These are phyloP conservation scores for Trichoderma cornu-damae DNA, from an alignment of 2,329 filamentous ascomycete genomes.

Conservation along the genomic window DNA sequence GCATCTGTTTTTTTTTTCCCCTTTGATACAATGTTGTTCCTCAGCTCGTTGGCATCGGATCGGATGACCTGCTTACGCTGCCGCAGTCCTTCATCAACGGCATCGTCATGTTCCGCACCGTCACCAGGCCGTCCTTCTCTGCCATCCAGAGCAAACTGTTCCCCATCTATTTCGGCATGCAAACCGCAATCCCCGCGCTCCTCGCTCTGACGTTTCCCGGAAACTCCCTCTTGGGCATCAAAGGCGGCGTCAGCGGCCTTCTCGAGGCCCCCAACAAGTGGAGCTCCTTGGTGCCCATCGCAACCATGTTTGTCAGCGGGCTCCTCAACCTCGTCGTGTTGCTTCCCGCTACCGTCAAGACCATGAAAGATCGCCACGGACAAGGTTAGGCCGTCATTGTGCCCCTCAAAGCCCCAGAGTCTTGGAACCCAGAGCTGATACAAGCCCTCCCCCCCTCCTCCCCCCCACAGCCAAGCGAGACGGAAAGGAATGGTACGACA, in stretches of 20 bases:
- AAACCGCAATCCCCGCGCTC: conserved; percentile 67
- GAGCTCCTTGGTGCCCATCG: conserved; percentile 63
- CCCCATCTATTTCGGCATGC: conserved; percentile 82
- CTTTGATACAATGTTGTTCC: no score
- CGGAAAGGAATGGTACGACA: conserved; percentile 80
- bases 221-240: conserved; percentile 44
- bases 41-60: neutral
- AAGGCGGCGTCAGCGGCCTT: conserved; percentile 49
- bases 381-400: conserved; percentile 60
- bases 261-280: conserved; percentile 57
- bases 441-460: neutral
- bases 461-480: conserved; percentile 67
- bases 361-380: conserved; percentile 69
- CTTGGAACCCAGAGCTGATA: conserved; percentile 21
- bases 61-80: conserved; percentile 1
- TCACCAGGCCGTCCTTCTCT: conserved; percentile 76
- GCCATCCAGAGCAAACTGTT: conserved; percentile 76
- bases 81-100: conserved; percentile 67
- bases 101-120: conserved; percentile 68
- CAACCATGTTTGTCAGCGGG: conserved; percentile 64
- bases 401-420: neutral
- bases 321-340: conserved; percentile 65
- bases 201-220: conserved; percentile 77
- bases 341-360: conserved; percentile 67
- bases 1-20: neutral